phyloP scores from a whole-genome alignment of 176 grass and related monocot species.

The Eleusine coracana region DNA sequence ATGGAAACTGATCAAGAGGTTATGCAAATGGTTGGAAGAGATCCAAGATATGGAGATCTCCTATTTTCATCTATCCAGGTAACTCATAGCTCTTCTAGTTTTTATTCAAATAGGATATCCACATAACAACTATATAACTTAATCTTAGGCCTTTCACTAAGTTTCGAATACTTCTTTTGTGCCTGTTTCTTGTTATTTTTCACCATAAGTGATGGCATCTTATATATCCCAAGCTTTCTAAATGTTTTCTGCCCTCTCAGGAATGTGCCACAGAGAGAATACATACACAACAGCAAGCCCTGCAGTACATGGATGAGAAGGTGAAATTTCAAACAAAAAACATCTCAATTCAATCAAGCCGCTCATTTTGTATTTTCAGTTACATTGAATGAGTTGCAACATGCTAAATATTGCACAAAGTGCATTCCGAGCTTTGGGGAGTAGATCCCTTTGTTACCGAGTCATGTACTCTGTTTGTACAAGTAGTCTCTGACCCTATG shows the following conservation, averaged over 20 bases:
- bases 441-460: not conserved
- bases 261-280: conserved; percentile 96
- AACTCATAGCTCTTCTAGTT: conserved; percentile 7
- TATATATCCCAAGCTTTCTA: not conserved
- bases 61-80: conserved; percentile 90
- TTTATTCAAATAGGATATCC: conserved; percentile 7
- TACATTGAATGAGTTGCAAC: too few species aligned
- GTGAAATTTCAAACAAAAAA: conserved; percentile 29
- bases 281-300: conserved; percentile 81
- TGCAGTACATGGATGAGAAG: conserved; percentile 91
- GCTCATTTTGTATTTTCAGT: too few species aligned
- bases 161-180: not conserved
- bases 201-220: not conserved
- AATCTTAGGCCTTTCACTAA: not conserved
- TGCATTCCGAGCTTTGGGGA: not conserved
- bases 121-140: not conserved
- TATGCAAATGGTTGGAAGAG: conserved; percentile 92
- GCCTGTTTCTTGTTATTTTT: not conserved
- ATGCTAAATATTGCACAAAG: not conserved
- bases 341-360: not conserved
- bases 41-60: conserved; percentile 78
- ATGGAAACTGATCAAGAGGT: conserved; percentile 92
- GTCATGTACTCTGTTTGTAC: too few species aligned
- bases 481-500: too few species aligned
- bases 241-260: conserved; percentile 41